Evolutionary conservation across 2,329 filamentous ascomycete genomes (phyloP), one percentile per base, ranked within the genome.

Genomic region (Aspergillus vadensis): DNA sequence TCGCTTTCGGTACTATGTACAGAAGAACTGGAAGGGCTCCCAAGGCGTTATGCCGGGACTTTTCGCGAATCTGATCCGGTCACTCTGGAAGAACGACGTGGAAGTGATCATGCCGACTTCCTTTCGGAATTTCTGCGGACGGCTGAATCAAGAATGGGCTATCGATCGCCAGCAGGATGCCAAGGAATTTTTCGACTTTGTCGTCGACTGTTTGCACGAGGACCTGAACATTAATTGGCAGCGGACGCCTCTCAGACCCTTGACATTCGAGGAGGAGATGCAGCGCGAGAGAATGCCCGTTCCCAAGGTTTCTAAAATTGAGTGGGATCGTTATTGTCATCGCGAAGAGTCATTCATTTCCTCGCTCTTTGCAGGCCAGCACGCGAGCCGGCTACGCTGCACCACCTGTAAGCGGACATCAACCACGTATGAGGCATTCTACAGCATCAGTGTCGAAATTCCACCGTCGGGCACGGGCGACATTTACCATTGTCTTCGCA

Each of bases 141-240:
- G 86, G 17, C 77, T 88, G 64, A 86, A 86, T 60, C 81, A 85
- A 6, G 82, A 86, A 66, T 95, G 92, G 79, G 91, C 88, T 14
- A 88, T 91, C 43, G 82, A 83, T 23, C 80, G 86, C 53, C 94
- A 98, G 72, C 95, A 98, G 76, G 95, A 99, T 71, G 90, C 92
- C 1, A 90, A 93, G 65, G 95, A 98, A 70, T 96, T 96, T 67
- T 88, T 94, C 66, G 87, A 88, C 49, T 97, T 96, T 71, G 76
- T 97, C 25, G 83, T 96, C 39, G 88, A 91, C 56, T 88, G 90
- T 65, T 81, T 98, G 12, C 89, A 94, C 67, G 91, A 95, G 71
- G 95, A 99, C 76, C 88, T 96, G 5, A 96, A 97, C 72, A 77
- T 82, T 6, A 83, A 84, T 30, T 90, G 86, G 80, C 81, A 85